These are phyloP conservation scores for Onygenales sp. DNA, from an alignment of 2,329 filamentous ascomycete genomes.

Conservation along the genomic window DNA sequence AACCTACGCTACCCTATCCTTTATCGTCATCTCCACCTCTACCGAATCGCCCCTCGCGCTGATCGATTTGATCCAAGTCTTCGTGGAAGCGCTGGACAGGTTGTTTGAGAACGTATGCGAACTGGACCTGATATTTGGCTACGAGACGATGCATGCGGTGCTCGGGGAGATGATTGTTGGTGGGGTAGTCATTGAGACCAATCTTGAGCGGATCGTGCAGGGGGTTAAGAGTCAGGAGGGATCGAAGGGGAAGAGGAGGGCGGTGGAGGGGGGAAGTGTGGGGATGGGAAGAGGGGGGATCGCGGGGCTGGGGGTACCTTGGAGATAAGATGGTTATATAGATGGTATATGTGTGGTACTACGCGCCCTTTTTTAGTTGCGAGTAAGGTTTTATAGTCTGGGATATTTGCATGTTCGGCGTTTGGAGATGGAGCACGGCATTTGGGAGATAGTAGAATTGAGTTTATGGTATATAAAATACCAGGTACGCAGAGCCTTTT, in stretches of 20 bases:
- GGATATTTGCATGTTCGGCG: background rate
- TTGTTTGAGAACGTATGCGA: slow-evolving; percentile 99
- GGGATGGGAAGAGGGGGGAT: slow-evolving; percentile 27
- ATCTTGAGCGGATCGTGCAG: slow-evolving; percentile 75
- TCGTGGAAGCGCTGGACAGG: slow-evolving; percentile 88
- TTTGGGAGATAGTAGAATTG: too few species aligned
- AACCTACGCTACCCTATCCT: slow-evolving; percentile 95
- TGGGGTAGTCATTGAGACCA: slow-evolving; percentile 88
- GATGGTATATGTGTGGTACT: background rate
- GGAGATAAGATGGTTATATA: slow-evolving; percentile 17
- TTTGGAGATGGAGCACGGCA: background rate
- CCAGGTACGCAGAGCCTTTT: too few species aligned
- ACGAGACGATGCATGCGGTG: slow-evolving; percentile 87
- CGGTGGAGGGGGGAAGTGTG: slow-evolving; percentile 33
- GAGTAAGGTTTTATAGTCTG: too few species aligned
- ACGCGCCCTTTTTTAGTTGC: too few species aligned
- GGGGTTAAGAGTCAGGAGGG: slow-evolving; percentile 56
- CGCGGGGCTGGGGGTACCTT: slow-evolving; percentile 30
- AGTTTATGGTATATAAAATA: too few species aligned
- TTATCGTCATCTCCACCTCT: slow-evolving; percentile 94
- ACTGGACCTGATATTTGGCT: slow-evolving; percentile 97
- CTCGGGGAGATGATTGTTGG: slow-evolving; percentile 92
- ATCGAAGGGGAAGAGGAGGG: slow-evolving; percentile 32
- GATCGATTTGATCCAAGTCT: slow-evolving; percentile 95
- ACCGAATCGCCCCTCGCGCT: slow-evolving; percentile 92